These are phyloP conservation scores for Karstenula rhodostoma DNA, from an alignment of 2,329 filamentous ascomycete species.

Conservation along the genomic window DNA sequence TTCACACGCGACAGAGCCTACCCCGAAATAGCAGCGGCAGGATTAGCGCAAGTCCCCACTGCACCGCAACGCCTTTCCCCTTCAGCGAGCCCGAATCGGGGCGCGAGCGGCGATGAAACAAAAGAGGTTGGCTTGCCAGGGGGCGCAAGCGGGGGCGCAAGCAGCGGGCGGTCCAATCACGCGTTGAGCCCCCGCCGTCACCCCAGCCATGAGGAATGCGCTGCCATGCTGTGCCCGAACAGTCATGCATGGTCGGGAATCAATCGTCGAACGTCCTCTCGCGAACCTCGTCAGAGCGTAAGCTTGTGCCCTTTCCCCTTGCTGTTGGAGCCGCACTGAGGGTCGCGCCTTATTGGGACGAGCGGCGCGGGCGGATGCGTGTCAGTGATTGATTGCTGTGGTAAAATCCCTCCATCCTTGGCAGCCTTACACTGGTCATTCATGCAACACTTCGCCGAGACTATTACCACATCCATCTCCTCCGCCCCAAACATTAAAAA, in stretches of 20 bases:
- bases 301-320: conserved; percentile 9
- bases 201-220: conserved; percentile 12
- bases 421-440: neutral
- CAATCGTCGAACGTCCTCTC: neutral
- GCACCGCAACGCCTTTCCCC: conserved; percentile 1
- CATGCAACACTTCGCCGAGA: neutral
- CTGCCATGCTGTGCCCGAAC: conserved; percentile 9
- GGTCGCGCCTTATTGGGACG: conserved; percentile 13
- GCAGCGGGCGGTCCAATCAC: conserved; percentile 4
- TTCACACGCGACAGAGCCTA: neutral
- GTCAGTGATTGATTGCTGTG: conserved; percentile 13
- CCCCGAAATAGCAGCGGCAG: conserved; percentile 15
- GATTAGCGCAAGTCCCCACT: conserved; percentile 6
- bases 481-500: neutral
- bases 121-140: conserved; percentile 4
- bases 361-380: conserved; percentile 8
- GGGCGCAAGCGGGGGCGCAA: conserved; percentile 2
- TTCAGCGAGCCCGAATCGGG: conserved; percentile 8
- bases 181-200: conserved; percentile 8
- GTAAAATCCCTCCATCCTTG: conserved; percentile 2
- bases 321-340: conserved; percentile 9
- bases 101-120: conserved; percentile 12
- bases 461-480: neutral
- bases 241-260: conserved; percentile 9
- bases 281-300: neutral